Percentiles rank a stretch among this genome's conserved stretches.
phyloP scores from a whole-genome alignment of 495 filamentous ascomycete genomes.

The Neurospora sp. region DNA sequence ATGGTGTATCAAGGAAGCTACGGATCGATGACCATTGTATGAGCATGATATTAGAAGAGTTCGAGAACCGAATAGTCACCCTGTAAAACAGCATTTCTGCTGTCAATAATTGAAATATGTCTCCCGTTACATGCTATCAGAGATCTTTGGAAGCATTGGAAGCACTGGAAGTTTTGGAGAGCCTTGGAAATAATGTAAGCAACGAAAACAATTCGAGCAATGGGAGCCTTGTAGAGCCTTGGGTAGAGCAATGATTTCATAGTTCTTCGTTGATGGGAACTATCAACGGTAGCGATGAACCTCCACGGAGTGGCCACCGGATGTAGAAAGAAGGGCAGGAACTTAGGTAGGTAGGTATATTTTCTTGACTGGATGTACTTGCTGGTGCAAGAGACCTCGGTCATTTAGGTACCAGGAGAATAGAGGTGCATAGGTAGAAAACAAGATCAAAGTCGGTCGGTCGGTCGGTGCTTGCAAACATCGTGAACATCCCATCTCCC shows the following conservation, averaged over 20 bases:
- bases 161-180: not conserved
- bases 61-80: no score
- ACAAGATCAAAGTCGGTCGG: not conserved
- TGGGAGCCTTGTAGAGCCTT: not conserved
- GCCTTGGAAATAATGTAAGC: not conserved
- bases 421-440: not conserved
- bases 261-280: not conserved
- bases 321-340: not conserved
- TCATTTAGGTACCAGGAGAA: not conserved
- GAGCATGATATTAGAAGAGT: no score
- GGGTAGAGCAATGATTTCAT: not conserved
- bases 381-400: not conserved
- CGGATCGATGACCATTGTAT: no score
- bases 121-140: not conserved
- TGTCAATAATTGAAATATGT: not conserved
- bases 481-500: not conserved
- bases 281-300: not conserved
- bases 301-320: not conserved
- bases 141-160: no score
- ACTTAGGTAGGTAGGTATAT: no score
- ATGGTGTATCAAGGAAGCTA: not conserved
- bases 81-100: not conserved
- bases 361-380: no score
- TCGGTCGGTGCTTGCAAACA: not conserved
- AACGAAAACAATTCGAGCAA: not conserved